Base-by-base conservation (phyloP, 495 filamentous ascomycete genomes). In the Lophium mytilinum region DNA sequence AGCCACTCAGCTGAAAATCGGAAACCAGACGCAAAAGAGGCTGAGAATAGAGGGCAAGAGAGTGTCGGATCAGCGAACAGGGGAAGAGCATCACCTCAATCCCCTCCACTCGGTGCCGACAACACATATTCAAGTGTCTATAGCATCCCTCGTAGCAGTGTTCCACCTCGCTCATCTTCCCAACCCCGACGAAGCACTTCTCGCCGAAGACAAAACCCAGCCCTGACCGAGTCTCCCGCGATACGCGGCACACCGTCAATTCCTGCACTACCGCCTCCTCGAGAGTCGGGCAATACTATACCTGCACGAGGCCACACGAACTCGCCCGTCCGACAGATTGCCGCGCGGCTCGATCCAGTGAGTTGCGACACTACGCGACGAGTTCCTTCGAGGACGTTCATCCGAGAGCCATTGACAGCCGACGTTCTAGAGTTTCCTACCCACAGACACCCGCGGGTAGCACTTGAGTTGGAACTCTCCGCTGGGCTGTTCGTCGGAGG, bases 401-500 rank as follows among this genome's bases (percentile, higher is more conserved):
- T 67, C 4, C 56, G 67, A n/a, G 52, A 57, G 4, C 58, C 62
- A 17, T 39, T 55, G 33, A 67, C 64, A 5, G 52, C 46, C 6
- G 72, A 74, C 45, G 61, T 74, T 9, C 45, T 72, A 43, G 68
- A 70, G 17, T 66, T 63, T 37, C 69, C 72, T 8, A 61, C 56
- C 4, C 66, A 67, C 52, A 66, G 64, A 18, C 69, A 74, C 56
- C 69, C 69, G 10, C 66, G 69, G 37, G 57, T 74, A 8, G 55
- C 58, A 5, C 53, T 69, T 9, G 69, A 71, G 7, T 50, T 74
- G 37, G 68, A 70, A 34, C 60, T 70, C n/a, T 58, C 61, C 10
- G 72, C 71, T 17, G 63, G 69, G 4, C 53, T 73, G 34, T 74
- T 73, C 41, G 71, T 74, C 9, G 72, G 72, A 21, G 71, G 71